Evolutionary conservation across 345 rosid genomes (phyloP).

Genomic region (Gossypium sturtianum): DNA sequence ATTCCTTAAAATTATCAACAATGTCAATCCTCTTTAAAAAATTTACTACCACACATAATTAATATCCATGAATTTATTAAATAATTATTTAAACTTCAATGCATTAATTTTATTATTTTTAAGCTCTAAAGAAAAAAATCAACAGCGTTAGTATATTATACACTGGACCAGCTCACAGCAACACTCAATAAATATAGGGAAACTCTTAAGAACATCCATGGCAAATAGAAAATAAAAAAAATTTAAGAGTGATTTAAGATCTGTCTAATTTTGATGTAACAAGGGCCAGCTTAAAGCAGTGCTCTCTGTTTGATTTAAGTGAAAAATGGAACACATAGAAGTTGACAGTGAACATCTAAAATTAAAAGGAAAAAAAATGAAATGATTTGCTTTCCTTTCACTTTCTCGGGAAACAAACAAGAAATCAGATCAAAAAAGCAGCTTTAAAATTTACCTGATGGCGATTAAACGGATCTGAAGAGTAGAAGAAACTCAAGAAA

Average conservation of each 20-base stretch:
- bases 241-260: constrained; percentile 11
- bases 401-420: constrained; percentile 29
- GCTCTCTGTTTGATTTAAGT: constrained; percentile 1
- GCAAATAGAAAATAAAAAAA: neutral
- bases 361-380: neutral
- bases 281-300: neutral
- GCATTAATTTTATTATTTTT: neutral
- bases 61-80: constrained; percentile 1
- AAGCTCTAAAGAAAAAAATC: neutral
- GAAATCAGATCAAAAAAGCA: constrained; percentile 6
- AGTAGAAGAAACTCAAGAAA: constrained; percentile 8
- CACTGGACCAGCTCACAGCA: neutral
- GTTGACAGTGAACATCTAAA: neutral
- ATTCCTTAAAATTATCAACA: neutral
- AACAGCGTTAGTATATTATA: neutral
- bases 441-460: constrained; percentile 22
- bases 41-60: neutral
- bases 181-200: neutral
- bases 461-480: constrained; percentile 26
- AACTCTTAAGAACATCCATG: neutral
- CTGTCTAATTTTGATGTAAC: neutral
- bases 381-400: neutral
- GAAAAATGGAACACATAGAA: neutral
- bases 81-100: neutral
- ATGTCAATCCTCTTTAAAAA: neutral